Evolutionary conservation across 805 yeast species (phyloP), one percentile per base, ranked within the genome.

Genomic region (Ascoidea asiatica): DNA sequence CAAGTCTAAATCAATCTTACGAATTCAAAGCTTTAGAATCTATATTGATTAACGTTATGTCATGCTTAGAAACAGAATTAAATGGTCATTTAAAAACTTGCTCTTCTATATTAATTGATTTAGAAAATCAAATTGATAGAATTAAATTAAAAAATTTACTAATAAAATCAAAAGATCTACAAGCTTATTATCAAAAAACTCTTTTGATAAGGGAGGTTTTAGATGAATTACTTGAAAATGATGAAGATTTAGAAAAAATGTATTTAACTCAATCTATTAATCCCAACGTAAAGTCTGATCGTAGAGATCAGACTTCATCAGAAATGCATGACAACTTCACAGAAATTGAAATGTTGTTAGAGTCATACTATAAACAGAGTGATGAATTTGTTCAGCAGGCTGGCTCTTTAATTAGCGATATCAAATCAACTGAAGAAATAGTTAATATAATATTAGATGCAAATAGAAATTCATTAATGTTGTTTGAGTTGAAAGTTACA

Each of bases 321-420:
- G 41, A 42, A 21, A 41, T 29, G 4, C 19, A 40, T 40, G 41
- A 38, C 37, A 44, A 48, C 29, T 46, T 43, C 19, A 45, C 39
- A 22, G 97, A 92, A 54, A 84, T 88, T 19, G 99, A 92, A 57
- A 71, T 92, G 68, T 67, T 92, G 43, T 62, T 92, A 20, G 99
- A 92, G 56, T 81, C 95, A 1, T 92, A 92, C 65, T 87, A 85
- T 54, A 81, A 81, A 43, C 94, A 90, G 44, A 75, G 85, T 47
- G 97, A 90, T 63, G 97, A 94, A 54, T 84, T 92, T 50, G 97
- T 90, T 2, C 97, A 92, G 59, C 83, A 84, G 3, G 82, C 81
- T 19, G 92, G 81, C 50, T 83, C 75, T 51, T 64, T 85, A 36
- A 72, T 78, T 29, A 73, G 83, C n/a, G 89, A 90, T 58, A 90